Percentiles rank a stretch among this genome's conserved stretches.
Evolutionary conservation across 2,329 filamentous ascomycete species (phyloP).

Genomic region (Xylariomycetidae sp.): DNA sequence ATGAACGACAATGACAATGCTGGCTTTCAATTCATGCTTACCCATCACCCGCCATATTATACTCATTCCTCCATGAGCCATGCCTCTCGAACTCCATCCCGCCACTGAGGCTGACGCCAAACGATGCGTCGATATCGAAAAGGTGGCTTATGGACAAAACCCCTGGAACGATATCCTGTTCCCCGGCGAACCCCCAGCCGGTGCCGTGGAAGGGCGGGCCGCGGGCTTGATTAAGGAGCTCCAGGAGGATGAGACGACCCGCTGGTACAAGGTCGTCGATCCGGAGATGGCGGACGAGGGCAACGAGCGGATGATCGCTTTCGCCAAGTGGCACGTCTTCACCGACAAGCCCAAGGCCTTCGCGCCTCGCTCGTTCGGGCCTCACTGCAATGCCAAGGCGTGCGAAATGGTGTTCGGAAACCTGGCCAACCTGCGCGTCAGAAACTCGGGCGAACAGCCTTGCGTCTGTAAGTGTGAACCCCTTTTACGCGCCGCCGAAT

Average conservation of each 20-base stretch:
- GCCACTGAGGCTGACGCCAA: conserved; percentile 31
- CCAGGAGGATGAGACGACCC: conserved; percentile 16
- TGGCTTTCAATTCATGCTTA: too few relatives aligned
- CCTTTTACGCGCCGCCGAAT: too few relatives aligned
- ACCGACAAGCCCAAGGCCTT: conserved; percentile 12
- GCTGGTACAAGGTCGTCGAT: conserved; percentile 30
- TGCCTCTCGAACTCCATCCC: conserved; percentile 33
- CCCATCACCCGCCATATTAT: too few relatives aligned
- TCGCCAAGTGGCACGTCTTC: conserved; percentile 27
- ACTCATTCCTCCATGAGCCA: too few relatives aligned
- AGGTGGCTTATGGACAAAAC: conserved; percentile 30
- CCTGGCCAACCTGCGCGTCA: conserved; percentile 12
- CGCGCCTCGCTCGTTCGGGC: conserved; percentile 17
- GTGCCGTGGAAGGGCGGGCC: conserved; percentile 16
- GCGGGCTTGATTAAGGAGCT: conserved; percentile 16
- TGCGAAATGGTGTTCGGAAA: conserved; percentile 27
- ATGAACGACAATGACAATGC: too few relatives aligned
- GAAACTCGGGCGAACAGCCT: conserved; percentile 16
- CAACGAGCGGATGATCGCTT: conserved; percentile 26
- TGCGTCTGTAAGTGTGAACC: conserved; percentile 23
- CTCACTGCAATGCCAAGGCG: conserved; percentile 25
- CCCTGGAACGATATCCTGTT: conserved; percentile 28
- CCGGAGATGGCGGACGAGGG: conserved; percentile 27
- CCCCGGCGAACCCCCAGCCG: conserved; percentile 25
- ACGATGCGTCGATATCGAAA: conserved; percentile 33